Base-by-base conservation (phyloP, 768 basidiomycete species). In the Rhodotorula toruloides region DNA sequence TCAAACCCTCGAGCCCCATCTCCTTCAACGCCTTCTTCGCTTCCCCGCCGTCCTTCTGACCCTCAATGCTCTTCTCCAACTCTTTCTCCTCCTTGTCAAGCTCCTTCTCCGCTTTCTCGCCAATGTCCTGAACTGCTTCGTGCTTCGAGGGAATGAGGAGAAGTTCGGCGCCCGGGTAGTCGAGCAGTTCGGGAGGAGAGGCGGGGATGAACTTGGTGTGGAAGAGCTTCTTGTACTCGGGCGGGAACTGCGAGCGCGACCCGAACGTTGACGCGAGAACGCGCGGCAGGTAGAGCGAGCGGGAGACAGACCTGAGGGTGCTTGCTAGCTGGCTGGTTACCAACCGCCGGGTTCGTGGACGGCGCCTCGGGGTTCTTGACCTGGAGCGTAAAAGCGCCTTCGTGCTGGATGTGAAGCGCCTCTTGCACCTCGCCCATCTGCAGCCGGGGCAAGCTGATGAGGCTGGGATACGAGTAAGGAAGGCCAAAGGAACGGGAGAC, bases 291-390 rank as follows among this genome's bases (percentile, higher is more conserved):
- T 11, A 16, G 9, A 31, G 42, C 9, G 31, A 17, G n/a, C 9
- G 37, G 3, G 25, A 14, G 13, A 29, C n/a, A 44, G 34, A 62
- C 61, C 54, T 62, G 43, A 4, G 67, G 62, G 29, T 68, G 62
- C 46, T 68, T 63, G 53, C 43, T 32, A 29, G 44, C 50, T 6
- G 61, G 56, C 46, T 67, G 60, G 21, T 36, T 58, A 6, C 7
- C 81, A 80, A 9, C 79, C 76, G 60, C 79, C 80, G 32, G 69
- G 70, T 27, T 73, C 61, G 19, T 77, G 67, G 32, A 77, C 54
- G 82, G 80, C 17, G 82, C 82, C 0, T 82, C 77, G 1, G 84
- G 84, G 65, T 86, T 85, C 77, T 85, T 86, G 54, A 86, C 66
- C 67, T 86, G 84, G 10, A 86, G 44, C 22, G 84, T 77, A 68